Evolutionary conservation across 345 rosid genomes (phyloP), one percentile per base, ranked within the genome.

Genomic region (Citrus cavaleriei): DNA sequence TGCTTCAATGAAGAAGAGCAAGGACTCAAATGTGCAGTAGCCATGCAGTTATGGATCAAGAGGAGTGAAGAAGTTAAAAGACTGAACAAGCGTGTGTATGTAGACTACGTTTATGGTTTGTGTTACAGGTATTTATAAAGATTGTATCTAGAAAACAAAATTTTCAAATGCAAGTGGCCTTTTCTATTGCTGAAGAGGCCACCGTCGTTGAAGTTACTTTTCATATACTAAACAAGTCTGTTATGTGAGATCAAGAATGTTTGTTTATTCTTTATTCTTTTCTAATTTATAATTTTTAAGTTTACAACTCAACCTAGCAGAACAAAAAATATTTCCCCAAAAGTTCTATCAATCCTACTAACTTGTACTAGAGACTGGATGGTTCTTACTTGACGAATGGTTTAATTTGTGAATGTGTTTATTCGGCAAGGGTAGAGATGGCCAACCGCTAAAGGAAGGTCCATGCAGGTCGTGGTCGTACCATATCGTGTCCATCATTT

Each of bases 11-110:
- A 78, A 77, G 90, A 83, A 63, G 87, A 89, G 30, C 83, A 77
- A 28, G 87, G 77, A 78, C 83, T 71, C n/a, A 85, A 80, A 55
- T 80, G 87, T 21, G 42, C 24, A 16, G 86, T 70, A 73, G 91
- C 92, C 96, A 91, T 88, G 88, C 78, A 84, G 58, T 34, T 42
- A 35, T 3, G 16, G 32, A 73, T 84, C 28, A 74, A 62, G 25
- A 30, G 75, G 73, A 68, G 16, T 10, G 32, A 3, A 14, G 24
- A 42, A 10, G 14, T 42, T 70, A 18, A 0, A 18, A 28, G 80
- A 70, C 60, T 51, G 28, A 72, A 3, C 64, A 60, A 78, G 10
- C 32, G 62, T n/a, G 71, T 24, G 28, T 10, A 19, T 46, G n/a
- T 10, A 22, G 27, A 69, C 0, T 28, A 25, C 13, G 7, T 40